phyloP scores from a whole-genome alignment of 345 rosid species.

The Stellera chamaejasme region DNA sequence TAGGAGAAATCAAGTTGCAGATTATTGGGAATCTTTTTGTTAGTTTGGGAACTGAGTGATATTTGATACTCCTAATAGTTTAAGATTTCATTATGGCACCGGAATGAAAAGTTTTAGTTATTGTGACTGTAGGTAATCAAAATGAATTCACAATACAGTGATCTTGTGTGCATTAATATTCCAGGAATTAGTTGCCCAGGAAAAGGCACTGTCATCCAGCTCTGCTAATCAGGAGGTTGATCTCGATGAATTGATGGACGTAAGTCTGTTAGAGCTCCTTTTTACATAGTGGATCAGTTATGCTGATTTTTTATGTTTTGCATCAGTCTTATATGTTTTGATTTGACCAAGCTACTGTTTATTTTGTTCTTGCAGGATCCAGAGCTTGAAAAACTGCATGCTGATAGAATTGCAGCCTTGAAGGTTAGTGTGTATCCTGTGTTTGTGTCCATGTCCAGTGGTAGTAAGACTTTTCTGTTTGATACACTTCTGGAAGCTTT shows the following conservation, averaged over 20 bases:
- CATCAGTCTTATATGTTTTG: not conserved
- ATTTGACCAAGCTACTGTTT: constrained; percentile 4
- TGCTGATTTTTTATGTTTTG: constrained; percentile 4
- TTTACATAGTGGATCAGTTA: not conserved
- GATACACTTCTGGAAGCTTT: not conserved
- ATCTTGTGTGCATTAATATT: constrained; percentile 10
- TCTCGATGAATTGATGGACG: constrained; percentile 96
- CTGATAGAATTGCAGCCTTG: constrained; percentile 84
- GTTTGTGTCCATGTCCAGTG: no score
- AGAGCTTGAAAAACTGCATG: constrained; percentile 86
- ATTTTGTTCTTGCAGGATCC: constrained; percentile 61
- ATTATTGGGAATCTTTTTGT: no score
- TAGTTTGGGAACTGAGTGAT: no score
- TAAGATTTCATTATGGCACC: no score
- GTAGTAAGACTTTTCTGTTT: no score
- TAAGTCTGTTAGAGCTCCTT: constrained; percentile 27
- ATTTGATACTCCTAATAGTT: no score
- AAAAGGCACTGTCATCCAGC: constrained; percentile 51
- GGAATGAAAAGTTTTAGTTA: no score
- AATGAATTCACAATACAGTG: no score
- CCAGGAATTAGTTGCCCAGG: constrained; percentile 69
- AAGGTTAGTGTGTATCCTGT: constrained; percentile 35
- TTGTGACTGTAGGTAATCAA: no score
- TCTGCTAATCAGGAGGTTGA: constrained; percentile 64
- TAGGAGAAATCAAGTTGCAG: no score